Conservation (phyloP, 805 yeast genomes). For the Blastobotrys terrestris region DNA sequence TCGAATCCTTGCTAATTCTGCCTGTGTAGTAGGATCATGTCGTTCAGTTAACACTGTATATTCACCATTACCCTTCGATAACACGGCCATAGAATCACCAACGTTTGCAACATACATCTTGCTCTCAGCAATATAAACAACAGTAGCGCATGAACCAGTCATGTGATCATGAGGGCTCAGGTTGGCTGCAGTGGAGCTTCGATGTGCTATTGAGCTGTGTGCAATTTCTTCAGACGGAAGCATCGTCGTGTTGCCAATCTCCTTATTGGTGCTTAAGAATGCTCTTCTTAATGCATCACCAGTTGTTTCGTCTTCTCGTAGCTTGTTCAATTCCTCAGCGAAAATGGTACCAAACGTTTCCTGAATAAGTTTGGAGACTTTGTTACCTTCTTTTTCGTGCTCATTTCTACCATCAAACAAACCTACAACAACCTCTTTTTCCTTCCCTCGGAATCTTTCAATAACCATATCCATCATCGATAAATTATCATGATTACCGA, state of each 20-base stretch:
- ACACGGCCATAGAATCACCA: slow-evolving; percentile 82
- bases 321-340: slow-evolving; percentile 54
- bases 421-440: slow-evolving; percentile 74
- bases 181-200: slow-evolving; percentile 46
- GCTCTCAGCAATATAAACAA: slow-evolving; percentile 68
- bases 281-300: slow-evolving; percentile 77
- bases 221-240: slow-evolving; percentile 26
- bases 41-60: slow-evolving; percentile 62
- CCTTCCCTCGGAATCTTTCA: slow-evolving; percentile 80
- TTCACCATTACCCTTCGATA: slow-evolving; percentile 78
- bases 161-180: slow-evolving; percentile 60
- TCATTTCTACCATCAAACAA: slow-evolving; percentile 77
- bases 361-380: slow-evolving; percentile 64
- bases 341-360: slow-evolving; percentile 62
- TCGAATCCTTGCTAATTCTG: slow-evolving; percentile 66
- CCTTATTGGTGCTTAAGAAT: slow-evolving; percentile 73
- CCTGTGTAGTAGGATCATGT: slow-evolving; percentile 76
- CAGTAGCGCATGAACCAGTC: slow-evolving; percentile 82
- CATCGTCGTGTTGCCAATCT: slow-evolving; percentile 50
- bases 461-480: slow-evolving; percentile 79
- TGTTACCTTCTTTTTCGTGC: slow-evolving; percentile 30
- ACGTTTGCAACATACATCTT: slow-evolving; percentile 74
- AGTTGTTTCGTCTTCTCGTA: slow-evolving; percentile 43
- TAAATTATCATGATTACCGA: slow-evolving; percentile 58
- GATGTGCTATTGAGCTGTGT: slow-evolving; percentile 43